These are phyloP conservation scores for Maudiozyma barnettii DNA, from an alignment of 805 yeast species.

Conservation along the genomic window DNA sequence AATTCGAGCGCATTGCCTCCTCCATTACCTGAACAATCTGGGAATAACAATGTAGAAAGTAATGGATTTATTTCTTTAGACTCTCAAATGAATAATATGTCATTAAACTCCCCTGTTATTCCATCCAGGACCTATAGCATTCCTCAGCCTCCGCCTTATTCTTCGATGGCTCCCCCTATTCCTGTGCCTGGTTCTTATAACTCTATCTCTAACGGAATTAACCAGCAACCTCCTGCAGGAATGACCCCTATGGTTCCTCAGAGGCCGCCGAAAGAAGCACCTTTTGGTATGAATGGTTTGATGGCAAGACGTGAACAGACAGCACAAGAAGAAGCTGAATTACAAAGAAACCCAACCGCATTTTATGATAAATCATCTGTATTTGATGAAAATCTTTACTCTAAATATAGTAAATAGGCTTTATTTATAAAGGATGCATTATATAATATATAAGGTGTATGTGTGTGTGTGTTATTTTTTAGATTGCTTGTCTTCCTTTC, in stretches of 20 bases:
- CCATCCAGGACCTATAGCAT: slow-evolving; percentile 1
- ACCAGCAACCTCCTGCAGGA: not conserved
- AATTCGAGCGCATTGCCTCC: not conserved
- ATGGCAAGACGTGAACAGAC: slow-evolving; percentile 3
- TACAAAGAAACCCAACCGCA: slow-evolving; percentile 29
- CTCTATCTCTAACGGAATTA: not conserved
- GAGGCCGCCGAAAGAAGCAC: slow-evolving; percentile 8
- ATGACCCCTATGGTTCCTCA: slow-evolving; percentile 2
- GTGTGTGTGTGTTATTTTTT: not conserved
- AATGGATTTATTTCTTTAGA: not conserved
- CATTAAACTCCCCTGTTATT: not conserved
- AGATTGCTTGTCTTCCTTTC: not conserved
- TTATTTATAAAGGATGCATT: too few species aligned
- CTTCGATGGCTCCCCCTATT: not conserved
- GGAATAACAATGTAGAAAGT: not conserved
- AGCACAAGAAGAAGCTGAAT: slow-evolving; percentile 16
- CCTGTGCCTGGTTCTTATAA: not conserved
- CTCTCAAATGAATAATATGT: not conserved
- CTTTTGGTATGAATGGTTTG: slow-evolving; percentile 5
- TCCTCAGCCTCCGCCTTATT: slow-evolving; percentile 3
- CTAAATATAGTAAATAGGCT: slow-evolving; percentile 23
- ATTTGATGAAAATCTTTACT: slow-evolving; percentile 40
- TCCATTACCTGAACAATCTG: slow-evolving; percentile 7
- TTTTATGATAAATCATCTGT: slow-evolving; percentile 44
- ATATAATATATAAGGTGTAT: too few species aligned